Percentiles rank a stretch among this genome's conserved stretches.
Conservation (phyloP, 371 early-diverging fungal species). For the Saksenaea vasiformis region DNA sequence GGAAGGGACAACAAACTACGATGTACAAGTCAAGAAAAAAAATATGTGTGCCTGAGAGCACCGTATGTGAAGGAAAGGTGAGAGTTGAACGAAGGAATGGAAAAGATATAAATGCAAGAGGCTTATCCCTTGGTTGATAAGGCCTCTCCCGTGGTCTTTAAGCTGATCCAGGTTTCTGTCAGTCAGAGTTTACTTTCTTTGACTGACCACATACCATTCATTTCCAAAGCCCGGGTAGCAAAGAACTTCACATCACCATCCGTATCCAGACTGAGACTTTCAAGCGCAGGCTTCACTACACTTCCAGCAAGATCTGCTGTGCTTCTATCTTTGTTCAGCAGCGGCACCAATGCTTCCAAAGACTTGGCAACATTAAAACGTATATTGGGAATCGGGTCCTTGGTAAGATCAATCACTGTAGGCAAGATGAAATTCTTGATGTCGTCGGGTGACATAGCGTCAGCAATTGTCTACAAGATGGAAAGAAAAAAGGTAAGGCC, state of each 20-base stretch:
- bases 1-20: background rate
- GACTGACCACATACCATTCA: background rate
- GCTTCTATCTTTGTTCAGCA: slow-evolving; percentile 67
- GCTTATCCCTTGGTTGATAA: background rate
- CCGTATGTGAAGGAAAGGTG: background rate
- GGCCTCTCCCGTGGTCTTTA: background rate
- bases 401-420: slow-evolving; percentile 79
- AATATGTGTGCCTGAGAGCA: background rate
- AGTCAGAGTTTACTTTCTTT: slow-evolving; percentile 5
- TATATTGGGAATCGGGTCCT: slow-evolving; percentile 97
- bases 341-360: slow-evolving; percentile 80
- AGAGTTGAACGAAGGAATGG: background rate
- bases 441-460: slow-evolving; percentile 83
- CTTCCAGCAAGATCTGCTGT: slow-evolving; percentile 60
- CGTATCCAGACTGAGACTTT: slow-evolving; percentile 80
- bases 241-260: slow-evolving; percentile 94
- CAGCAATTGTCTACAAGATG: slow-evolving; percentile 82
- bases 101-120: background rate
- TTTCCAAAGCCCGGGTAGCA: slow-evolving; percentile 77
- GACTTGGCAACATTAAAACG: slow-evolving; percentile 98
- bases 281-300: slow-evolving; percentile 78
- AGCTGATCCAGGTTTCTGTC: slow-evolving; percentile 2
- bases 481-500: background rate
- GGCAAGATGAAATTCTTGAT: slow-evolving; percentile 90
- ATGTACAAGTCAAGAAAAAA: slow-evolving; percentile 2